Evolutionary conservation across 23 red algal species (phyloP).

Genomic region (Gracilaria gracilis): DNA sequence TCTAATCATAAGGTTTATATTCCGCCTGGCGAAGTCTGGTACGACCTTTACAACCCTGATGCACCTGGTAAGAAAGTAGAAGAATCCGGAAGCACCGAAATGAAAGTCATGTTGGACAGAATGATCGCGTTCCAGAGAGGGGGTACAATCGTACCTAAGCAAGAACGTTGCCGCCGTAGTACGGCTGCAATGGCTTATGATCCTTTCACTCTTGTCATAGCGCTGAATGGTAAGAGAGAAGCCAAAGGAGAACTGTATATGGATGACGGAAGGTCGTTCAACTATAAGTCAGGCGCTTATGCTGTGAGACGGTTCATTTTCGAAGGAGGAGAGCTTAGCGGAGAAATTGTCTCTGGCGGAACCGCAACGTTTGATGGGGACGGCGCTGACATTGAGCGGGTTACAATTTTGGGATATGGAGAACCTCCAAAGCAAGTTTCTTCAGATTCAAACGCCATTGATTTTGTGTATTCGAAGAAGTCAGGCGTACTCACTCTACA

Average conservation of each 20-base stretch:
- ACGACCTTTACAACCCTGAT: slow-evolving; percentile 60
- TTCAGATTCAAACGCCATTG: neutral
- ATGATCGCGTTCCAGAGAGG: slow-evolving; percentile 87
- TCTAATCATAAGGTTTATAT: slow-evolving; percentile 54
- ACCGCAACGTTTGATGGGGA: slow-evolving; percentile 29
- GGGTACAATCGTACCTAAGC: slow-evolving; percentile 82
- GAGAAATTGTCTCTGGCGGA: slow-evolving; percentile 40
- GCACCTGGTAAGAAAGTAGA: slow-evolving; percentile 36
- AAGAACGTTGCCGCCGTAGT: slow-evolving; percentile 77
- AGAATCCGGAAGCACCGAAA: slow-evolving; percentile 10
- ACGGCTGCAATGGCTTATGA: slow-evolving; percentile 72
- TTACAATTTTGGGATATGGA: slow-evolving; percentile 64
- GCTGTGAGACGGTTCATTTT: slow-evolving; percentile 63
- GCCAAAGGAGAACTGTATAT: slow-evolving; percentile 83
- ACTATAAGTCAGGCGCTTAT: slow-evolving; percentile 68
- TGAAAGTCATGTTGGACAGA: slow-evolving; percentile 44
- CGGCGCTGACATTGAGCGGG: slow-evolving; percentile 54
- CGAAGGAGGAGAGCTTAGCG: slow-evolving; percentile 27
- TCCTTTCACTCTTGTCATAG: slow-evolving; percentile 85
- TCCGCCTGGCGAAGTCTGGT: slow-evolving; percentile 77
- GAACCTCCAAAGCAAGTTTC: slow-evolving; percentile 24
- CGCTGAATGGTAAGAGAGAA: slow-evolving; percentile 58
- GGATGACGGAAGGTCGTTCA: slow-evolving; percentile 87
- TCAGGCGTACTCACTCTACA: slow-evolving; percentile 45
- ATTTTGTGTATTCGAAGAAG: slow-evolving; percentile 31